phyloP scores from a whole-genome alignment of 495 filamentous ascomycete genomes.

The Neurospora sp. region DNA sequence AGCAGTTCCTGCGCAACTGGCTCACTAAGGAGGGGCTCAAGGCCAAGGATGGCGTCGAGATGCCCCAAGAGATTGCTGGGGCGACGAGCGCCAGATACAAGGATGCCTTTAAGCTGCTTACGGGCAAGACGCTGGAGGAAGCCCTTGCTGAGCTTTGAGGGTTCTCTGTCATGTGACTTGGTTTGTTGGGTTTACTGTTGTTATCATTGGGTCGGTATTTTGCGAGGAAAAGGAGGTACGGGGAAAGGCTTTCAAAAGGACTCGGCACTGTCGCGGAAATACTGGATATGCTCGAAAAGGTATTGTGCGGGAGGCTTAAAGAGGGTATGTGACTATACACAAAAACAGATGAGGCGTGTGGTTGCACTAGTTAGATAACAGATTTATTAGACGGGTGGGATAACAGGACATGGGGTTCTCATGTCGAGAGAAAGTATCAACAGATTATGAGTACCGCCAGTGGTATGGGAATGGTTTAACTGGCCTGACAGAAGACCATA shows the following conservation, averaged over 20 bases:
- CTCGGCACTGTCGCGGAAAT: neutral
- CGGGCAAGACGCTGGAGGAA: constrained; percentile 34
- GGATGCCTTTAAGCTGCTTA: constrained; percentile 33
- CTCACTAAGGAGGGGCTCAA: constrained; percentile 60
- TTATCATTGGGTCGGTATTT: neutral
- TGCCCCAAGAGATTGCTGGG: constrained; percentile 55
- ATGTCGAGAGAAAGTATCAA: neutral
- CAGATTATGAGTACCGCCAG: neutral
- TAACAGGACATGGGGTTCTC: neutral
- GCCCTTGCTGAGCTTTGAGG: constrained; percentile 15
- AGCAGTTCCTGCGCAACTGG: constrained; percentile 89
- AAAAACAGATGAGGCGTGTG: neutral
- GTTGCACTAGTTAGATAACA: neutral
- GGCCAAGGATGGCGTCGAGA: constrained; percentile 52
- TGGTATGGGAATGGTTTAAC: neutral
- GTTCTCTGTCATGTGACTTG: neutral
- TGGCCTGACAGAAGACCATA: neutral
- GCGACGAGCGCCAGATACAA: constrained; percentile 47
- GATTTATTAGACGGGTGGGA: neutral
- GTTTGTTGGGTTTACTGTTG: neutral
- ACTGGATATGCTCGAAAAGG: neutral
- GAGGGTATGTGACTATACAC: neutral
- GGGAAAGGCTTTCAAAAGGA: neutral
- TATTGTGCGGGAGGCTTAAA: neutral
- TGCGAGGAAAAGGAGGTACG: neutral